Base-by-base conservation (phyloP, 1,139 yeast genomes). In the Scheffersomyces cryptocercus region DNA sequence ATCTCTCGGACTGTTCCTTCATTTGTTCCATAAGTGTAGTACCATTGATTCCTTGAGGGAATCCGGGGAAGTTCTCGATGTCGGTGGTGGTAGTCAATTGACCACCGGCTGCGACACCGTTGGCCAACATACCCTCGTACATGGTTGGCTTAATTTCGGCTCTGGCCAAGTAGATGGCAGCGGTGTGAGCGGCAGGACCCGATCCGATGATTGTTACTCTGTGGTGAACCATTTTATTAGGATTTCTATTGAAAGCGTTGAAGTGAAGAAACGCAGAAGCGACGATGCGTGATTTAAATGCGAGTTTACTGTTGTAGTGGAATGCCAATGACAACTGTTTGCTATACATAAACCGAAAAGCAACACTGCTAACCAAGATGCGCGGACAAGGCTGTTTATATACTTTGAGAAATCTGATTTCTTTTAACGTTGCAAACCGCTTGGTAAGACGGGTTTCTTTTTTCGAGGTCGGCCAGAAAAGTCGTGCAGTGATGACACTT, bases 131-230 rank as follows among this genome's bases (percentile, higher is more conserved):
- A 58, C 99, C 99, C 73, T 93, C 99, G 70, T 88, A 93, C 57
- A 93, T 68, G 32, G 89, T 85, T 31, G 99, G 97, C 70, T 87
- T 85, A 64, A 90, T 83, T 75, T 93, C 99, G 33, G 99, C 99
- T 69, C 99, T 84, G 29, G 98, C 85, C 48, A 93, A 77, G 70
- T 93, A 93, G 67, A 93, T 88, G 55, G 99, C 99, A 41, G 99
- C 99, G 38, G 99, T 93, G 77, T 93, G 97, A 45, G 98, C 99
- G 49, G 99, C 99, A 43, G 99, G 99, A 56, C 99, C 99, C 41
- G 98, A 91, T 39, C 98, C 98, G 53, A 91, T 85, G 59, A 91
- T 89, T 42, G 96, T 89, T 51, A 90, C 97, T 71, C 77, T 82
- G 73, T 88, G 84, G 69, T 90, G 97, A 58, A 81, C 87, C 90